These are phyloP conservation scores for Trapa incisa DNA, from an alignment of 345 rosid genomes.

Conservation along the genomic window DNA sequence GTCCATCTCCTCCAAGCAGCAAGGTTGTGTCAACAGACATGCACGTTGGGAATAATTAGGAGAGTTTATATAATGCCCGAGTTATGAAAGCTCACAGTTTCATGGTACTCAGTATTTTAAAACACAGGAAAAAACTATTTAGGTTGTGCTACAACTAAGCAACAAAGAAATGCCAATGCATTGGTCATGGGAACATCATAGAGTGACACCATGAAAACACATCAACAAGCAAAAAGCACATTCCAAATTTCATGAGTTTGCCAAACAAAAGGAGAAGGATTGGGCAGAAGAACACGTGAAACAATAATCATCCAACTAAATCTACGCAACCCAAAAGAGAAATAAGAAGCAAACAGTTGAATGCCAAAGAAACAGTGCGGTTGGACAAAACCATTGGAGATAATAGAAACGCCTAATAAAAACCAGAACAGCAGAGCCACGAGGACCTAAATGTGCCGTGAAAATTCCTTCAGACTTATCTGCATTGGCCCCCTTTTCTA, in stretches of 20 bases:
- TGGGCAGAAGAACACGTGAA: constrained; percentile 9
- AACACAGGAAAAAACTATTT: too few relatives aligned
- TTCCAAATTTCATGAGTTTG: constrained; percentile 12
- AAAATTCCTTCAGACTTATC: constrained; percentile 27
- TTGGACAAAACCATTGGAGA: constrained; percentile 15
- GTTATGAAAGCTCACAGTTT: too few relatives aligned
- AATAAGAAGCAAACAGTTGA: constrained; percentile 19
- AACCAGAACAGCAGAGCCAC: constrained; percentile 16
- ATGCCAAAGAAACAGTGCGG: constrained; percentile 7
- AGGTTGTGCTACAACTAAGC: too few relatives aligned
- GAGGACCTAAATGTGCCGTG: constrained; percentile 14
- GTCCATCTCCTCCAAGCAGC: too few relatives aligned
- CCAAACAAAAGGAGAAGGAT: constrained; percentile 6
- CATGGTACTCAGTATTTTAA: too few relatives aligned
- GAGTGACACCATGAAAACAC: not conserved
- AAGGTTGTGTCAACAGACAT: too few relatives aligned
- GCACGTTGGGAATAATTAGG: too few relatives aligned
- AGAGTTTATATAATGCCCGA: too few relatives aligned
- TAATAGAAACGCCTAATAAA: constrained; percentile 12
- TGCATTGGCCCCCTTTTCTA: constrained; percentile 18
- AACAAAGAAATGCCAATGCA: not conserved
- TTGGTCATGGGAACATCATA: not conserved
- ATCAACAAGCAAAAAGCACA: constrained; percentile 2
- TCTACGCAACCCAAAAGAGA: constrained; percentile 2
- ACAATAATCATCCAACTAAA: constrained; percentile 6